Base-by-base conservation (phyloP, 1,139 yeast genomes). In the Yamadazyma atlantica region DNA sequence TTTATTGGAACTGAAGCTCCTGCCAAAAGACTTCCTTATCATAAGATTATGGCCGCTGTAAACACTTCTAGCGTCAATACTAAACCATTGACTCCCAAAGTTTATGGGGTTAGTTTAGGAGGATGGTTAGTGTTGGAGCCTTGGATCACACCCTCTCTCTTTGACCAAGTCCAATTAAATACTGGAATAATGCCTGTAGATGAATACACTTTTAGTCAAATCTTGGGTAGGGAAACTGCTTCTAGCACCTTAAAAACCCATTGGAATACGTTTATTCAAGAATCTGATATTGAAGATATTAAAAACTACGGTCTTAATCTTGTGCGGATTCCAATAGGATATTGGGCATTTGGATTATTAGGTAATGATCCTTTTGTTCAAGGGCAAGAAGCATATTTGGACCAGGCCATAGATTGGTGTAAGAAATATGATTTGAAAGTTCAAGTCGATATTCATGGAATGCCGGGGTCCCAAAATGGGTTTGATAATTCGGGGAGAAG, bases 71-170 rank as follows among this genome's bases (percentile, higher is more conserved):
- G 16, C 29, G 12, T n/a, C 35, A 14, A 26, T 12, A 32, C n/a
- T 42, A 49, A 41, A 41, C 38, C 6, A 36, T 27, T 36, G 9
- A 27, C 21, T n/a, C 40, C 42, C 2, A 42, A 44, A 19, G 27
- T 42, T 8, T 16, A 45, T 29, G 62, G 62, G 1, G 62, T 58
- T 9, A 54, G 53, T 38, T 41, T 58, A 29, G 63, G 63, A 7
- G 62, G 62, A 3, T 58, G 62, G 62, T 43, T 58, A 11, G 57
- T 58, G 2, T 45, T 55, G n/a, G 62, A 58, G 37, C 62, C 62
- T 0, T 58, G 60, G 59, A 58, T 58, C 17, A 54, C 55, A 2
- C 60, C 62, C 4, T 44, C 50, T 18, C 26, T 58, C 3, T 58
- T 54, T 44, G 57, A 55, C 5, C 35, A 39, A 10, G 47, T 46